Evolutionary conservation across 2,329 filamentous ascomycete genomes (phyloP), one percentile per base, ranked within the genome.

Genomic region (Bisporella sp.): DNA sequence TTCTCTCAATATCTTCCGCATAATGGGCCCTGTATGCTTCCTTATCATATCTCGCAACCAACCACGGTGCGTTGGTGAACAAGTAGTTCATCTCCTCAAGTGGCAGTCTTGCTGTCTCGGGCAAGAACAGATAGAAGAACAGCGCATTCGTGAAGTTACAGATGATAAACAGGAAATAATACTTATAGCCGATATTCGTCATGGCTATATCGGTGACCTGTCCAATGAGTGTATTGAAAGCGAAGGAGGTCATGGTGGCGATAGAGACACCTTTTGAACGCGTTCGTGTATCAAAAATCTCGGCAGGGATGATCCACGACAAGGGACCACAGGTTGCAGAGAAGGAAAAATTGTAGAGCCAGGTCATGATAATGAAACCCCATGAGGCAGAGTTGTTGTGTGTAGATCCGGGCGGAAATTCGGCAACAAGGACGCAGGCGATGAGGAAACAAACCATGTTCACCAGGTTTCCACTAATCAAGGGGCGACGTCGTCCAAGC

Each of bases 271-370:
- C 86, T 70, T 88, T 88, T 48, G 81, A 75, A 39, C 87, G 77
- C 0, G 85, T 90, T 54, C 82, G 79, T 2, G 84, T 90, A 66
- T 90, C 86, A 68, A 90, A 90, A 40, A 89, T 84, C 63, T 89
- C 85, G 46, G 90, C 9, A 58, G 56, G 54, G 9, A 58, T 54
- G n/a, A 56, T 50, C 57, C 68, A 77, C 21, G 77, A 74, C 1
- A 89, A 68, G 0, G 86, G 85, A 28, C 86, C 86, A 52, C 83
- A 87, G 2, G 84, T 85, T 33, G 77, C 76, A 4, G 77, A 84
- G 73, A 89, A 90, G 41, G 75, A 83, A 69, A 89, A 85, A 68
- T 91, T 90, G 74, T 88, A 91, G 1, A 87, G 64, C 87, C 87
- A 91, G 1, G 86, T 91, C 52, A 82, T 77, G 50, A 79, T 73